A percentile compares a stretch with the other conserved stretches of the same genome.
Conservation (phyloP, 352 stramenopile species). For the Globisporangium barbulae region DNA sequence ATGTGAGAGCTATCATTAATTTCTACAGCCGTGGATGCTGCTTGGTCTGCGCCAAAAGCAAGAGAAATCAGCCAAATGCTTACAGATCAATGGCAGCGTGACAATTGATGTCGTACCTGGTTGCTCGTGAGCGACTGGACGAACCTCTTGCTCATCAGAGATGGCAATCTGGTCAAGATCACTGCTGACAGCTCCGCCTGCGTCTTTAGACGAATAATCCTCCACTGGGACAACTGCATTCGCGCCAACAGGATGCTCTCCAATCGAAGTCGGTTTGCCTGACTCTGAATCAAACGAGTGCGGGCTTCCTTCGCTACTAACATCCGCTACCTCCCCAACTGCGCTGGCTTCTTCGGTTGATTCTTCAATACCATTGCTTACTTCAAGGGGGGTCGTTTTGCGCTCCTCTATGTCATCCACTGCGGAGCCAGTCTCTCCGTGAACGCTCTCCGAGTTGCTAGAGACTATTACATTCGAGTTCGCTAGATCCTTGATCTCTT, state of each 20-base stretch:
- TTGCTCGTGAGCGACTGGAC: neutral
- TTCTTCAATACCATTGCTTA: neutral
- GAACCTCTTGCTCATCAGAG: neutral
- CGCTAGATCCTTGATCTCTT: neutral
- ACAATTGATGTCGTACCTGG: neutral
- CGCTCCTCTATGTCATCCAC: neutral
- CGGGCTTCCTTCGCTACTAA: neutral
- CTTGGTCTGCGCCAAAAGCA: neutral
- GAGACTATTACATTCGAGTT: too few species aligned
- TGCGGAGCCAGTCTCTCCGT: neutral
- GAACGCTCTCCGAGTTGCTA: too few species aligned
- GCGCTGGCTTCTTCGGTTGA: neutral
- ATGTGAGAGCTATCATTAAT: neutral
- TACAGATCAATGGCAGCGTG: neutral
- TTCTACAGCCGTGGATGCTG: neutral
- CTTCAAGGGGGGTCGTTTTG: neutral
- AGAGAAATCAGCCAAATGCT: neutral
- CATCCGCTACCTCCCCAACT: neutral
- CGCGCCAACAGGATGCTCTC: neutral
- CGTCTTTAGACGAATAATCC: neutral
- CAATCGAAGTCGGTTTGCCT: neutral
- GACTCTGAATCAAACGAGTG: neutral
- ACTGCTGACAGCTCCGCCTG: too few species aligned
- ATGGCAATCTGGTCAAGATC: neutral
- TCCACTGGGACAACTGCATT: neutral